Percentiles rank a stretch among this genome's conserved stretches.
Conservation (phyloP, 2,329 filamentous ascomycete species). For the Arachnopeziza araneosa region DNA sequence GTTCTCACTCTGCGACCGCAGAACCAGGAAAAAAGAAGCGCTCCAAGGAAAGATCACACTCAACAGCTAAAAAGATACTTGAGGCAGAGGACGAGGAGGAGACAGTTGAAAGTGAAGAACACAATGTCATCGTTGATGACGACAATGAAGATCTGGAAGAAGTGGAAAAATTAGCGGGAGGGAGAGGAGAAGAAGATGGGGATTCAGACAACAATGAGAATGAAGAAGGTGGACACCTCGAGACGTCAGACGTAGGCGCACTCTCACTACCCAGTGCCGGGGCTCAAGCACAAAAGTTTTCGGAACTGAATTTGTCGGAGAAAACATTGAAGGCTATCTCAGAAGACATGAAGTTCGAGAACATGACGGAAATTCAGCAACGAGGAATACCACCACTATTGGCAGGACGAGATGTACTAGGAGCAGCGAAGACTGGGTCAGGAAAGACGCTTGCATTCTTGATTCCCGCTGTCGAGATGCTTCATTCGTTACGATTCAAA, state of each 20-base stretch:
- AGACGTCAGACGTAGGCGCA: conserved; percentile 10
- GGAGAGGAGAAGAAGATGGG: conserved; percentile 12
- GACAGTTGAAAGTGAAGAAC: conserved; percentile 15
- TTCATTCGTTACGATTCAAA: conserved; percentile 86
- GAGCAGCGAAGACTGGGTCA: conserved; percentile 91
- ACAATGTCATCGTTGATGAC: not conserved
- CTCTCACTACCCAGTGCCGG: conserved; percentile 21
- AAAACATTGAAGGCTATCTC: conserved; percentile 75
- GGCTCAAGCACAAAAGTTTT: conserved; percentile 23
- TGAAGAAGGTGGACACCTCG: conserved; percentile 10
- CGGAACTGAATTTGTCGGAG: conserved; percentile 73
- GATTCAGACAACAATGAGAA: conserved; percentile 4
- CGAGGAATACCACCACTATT: conserved; percentile 82
- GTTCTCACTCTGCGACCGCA: conserved; percentile 4
- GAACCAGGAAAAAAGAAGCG: conserved; percentile 17
- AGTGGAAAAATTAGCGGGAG: not conserved
- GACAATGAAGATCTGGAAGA: conserved; percentile 11
- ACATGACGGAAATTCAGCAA: conserved; percentile 92
- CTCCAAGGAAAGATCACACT: conserved; percentile 21
- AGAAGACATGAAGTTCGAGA: conserved; percentile 81
- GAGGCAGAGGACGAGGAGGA: conserved; percentile 28
- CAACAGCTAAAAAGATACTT: conserved; percentile 36
- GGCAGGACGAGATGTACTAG: conserved; percentile 86
- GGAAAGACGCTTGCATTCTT: conserved; percentile 95
- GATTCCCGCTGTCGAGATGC: conserved; percentile 90